These are phyloP conservation scores for Pseudophaeomoniella oleicola DNA, from an alignment of 2,329 filamentous ascomycete genomes.

Conservation along the genomic window DNA sequence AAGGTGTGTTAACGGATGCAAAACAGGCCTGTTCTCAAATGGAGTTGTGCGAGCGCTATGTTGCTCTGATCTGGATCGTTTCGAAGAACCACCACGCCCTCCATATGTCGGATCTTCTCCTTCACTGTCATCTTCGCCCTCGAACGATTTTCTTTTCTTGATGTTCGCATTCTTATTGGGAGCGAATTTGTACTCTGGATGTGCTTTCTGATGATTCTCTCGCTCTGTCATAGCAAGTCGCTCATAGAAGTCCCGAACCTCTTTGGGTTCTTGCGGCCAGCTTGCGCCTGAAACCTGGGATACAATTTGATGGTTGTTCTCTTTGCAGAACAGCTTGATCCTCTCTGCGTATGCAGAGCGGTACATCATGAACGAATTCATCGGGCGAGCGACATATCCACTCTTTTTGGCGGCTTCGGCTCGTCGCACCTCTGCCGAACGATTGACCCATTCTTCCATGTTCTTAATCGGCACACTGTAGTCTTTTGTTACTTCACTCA, in stretches of 20 bases:
- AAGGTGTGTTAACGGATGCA: conserved; percentile 1
- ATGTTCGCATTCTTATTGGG: conserved; percentile 51
- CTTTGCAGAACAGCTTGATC: conserved; percentile 63
- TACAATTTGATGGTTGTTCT: conserved; percentile 89
- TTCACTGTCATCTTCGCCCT: conserved; percentile 24
- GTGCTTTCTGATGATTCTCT: conserved; percentile 68
- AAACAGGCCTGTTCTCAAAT: conserved; percentile 12
- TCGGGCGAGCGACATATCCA: conserved; percentile 75
- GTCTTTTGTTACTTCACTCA: conserved; percentile 56
- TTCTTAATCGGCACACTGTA: conserved; percentile 53
- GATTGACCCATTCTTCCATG: conserved; percentile 66
- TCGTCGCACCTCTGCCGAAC: conserved; percentile 50
- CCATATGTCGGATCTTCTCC: conserved; percentile 16
- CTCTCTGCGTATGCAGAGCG: conserved; percentile 81
- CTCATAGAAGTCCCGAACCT: conserved; percentile 61
- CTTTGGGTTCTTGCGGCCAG: conserved; percentile 68
- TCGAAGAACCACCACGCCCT: conserved; percentile 7
- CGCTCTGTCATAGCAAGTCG: conserved; percentile 67
- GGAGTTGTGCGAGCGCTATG: conserved; percentile 19
- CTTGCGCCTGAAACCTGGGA: conserved; percentile 75
- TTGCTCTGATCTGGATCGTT: conserved; percentile 8
- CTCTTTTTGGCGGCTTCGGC: conserved; percentile 53
- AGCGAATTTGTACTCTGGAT: conserved; percentile 88
- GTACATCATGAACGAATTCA: conserved; percentile 98
- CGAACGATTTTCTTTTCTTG: conserved; percentile 33